Evolutionary conservation across 208 protist genomes (phyloP).

Genomic region (Acanthamoeba triangularis): DNA sequence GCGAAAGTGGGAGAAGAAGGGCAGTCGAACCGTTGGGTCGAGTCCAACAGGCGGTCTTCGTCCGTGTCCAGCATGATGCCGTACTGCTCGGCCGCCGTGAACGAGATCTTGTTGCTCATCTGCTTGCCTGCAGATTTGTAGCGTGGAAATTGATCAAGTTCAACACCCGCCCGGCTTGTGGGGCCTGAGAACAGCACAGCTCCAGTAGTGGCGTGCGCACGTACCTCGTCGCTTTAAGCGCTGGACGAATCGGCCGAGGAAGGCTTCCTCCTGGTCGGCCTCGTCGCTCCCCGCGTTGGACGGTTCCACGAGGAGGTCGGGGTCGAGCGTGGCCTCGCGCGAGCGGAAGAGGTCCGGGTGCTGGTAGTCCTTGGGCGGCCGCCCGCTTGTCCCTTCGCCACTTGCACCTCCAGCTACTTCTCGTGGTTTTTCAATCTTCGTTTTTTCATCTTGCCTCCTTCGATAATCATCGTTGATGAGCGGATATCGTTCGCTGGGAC

Average conservation of each 20-base stretch:
- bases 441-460: not conserved
- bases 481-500: not conserved
- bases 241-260: conserved; percentile 23
- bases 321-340: not conserved
- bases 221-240: conserved; percentile 21
- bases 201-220: too few species aligned
- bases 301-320: not conserved
- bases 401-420: not conserved
- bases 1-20: too few species aligned
- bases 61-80: conserved; percentile 69
- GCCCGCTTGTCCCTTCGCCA: not conserved
- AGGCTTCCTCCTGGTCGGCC: conserved; percentile 8
- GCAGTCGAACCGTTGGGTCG: not conserved
- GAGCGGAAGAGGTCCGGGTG: not conserved
- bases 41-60: conserved; percentile 25
- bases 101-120: conserved; percentile 60
- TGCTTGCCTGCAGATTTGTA: conserved; percentile 72
- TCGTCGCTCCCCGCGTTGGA: not conserved
- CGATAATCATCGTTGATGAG: not conserved
- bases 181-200: too few species aligned
- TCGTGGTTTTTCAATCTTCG: not conserved
- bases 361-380: not conserved
- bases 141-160: too few species aligned
- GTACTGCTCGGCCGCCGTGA: conserved; percentile 46
- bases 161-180: too few species aligned